Evolutionary conservation across 108 stramenopile species (phyloP), one percentile per base, ranked within the genome.

Genomic region (Cylindrotheca closterium): DNA sequence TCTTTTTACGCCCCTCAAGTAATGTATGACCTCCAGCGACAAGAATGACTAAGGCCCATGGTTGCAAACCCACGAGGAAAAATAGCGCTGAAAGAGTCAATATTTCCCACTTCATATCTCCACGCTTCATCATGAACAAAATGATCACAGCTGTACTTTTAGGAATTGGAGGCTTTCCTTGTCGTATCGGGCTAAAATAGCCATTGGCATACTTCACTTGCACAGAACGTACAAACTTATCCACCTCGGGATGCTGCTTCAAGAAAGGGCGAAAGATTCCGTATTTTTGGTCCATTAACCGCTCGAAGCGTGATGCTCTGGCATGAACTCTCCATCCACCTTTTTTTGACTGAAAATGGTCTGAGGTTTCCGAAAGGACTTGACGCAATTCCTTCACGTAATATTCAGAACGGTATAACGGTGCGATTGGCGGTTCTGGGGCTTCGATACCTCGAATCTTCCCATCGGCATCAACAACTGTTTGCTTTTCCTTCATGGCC

Each of bases 281-380:
- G 64, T 93, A 95, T 47, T 82, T 83, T 67, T 95, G 91, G 50
- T 91, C 87, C 57, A 95, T 71, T 18, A 73, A 53, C 1, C 94
- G 84, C 67, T 92, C 91, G 68, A 95, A 95, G 55, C 91, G 86
- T 34, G 88, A 86, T 12, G 91, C 88, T 58, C 86, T 91, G 37
- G 86, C 87, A 42, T 83, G 85, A 7, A 79, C 55, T 46, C 81
- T 88, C 83, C 83, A 94, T 45, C 69, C 80, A 17, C 82, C 80
- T 17, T 54, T 57, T 15, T 70, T 65, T 19, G 79, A 54, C 22
- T 81, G 73, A 70, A 89, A 92, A 59, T 90, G 76, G 12, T 70
- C 55, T 1, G 88, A 73, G 1, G 83, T 72, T 7, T 83, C 83
- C 23, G 42, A 30, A 18, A 92, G 64, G 49, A 83, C 77, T 21